Percentiles rank a stretch among this genome's conserved stretches.
These are phyloP conservation scores for Skeletonema tropicum DNA, from an alignment of 108 stramenopile species.

Conservation along the genomic window DNA sequence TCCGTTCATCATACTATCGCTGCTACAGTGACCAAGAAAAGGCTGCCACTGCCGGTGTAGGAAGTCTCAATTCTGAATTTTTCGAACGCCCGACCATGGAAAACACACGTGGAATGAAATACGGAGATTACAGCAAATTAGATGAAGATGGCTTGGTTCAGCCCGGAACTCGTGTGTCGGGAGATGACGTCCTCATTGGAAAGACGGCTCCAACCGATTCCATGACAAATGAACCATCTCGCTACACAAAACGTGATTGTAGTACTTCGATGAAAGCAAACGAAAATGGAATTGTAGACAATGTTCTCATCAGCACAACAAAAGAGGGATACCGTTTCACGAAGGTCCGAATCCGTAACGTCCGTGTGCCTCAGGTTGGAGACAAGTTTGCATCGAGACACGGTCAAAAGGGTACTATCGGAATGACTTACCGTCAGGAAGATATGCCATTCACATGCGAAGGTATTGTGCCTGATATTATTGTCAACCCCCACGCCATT, in stretches of 20 bases:
- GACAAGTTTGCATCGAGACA: conserved; percentile 97
- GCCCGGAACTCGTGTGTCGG: conserved; percentile 95
- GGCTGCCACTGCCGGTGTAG: conserved; percentile 75
- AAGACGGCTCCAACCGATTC: conserved; percentile 92
- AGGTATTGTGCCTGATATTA: conserved; percentile 98
- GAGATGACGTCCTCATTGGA: conserved; percentile 96
- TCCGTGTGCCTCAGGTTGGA: conserved; percentile 95
- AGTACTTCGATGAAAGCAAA: conserved; percentile 96
- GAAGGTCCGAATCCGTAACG: conserved; percentile 93
- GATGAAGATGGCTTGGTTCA: conserved; percentile 97
- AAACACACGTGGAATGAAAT: conserved; percentile 85
- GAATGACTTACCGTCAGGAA: conserved; percentile 98
- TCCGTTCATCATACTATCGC: conserved; percentile 95
- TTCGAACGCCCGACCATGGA: conserved; percentile 92
- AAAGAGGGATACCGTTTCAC: conserved; percentile 96
- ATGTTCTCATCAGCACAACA: conserved; percentile 87
- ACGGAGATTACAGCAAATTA: conserved; percentile 97
- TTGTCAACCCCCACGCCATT: conserved; percentile 99
- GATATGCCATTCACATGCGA: conserved; percentile 99
- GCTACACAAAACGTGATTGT: conserved; percentile 94
- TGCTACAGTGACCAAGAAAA: conserved; percentile 95
- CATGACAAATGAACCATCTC: conserved; percentile 72
- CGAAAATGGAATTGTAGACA: conserved; percentile 97
- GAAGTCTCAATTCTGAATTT: conserved; percentile 83
- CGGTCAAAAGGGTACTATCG: conserved; percentile 99